Evolutionary conservation across 1,139 yeast genomes (phyloP), one percentile per base, ranked within the genome.

Genomic region (Candida albicans): DNA sequence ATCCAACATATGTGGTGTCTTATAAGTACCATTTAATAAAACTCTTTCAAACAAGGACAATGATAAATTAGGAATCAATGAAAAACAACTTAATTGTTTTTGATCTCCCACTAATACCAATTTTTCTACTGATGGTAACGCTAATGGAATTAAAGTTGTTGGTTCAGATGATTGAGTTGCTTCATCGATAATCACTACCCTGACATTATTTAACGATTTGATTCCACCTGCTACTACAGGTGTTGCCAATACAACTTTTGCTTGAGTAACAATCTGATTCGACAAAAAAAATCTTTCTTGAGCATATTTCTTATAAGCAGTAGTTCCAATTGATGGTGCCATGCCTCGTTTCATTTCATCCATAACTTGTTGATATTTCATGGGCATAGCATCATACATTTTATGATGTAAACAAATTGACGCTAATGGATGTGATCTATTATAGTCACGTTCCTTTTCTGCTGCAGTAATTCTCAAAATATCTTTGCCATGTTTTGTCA

Each of bases 91-190:
- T 55, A 84, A 80, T 59, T 68, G 84, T 32, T 65, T 81, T 34
- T 84, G 87, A 62, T 84, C 90, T 48, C 90, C 91, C 37, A 84
- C 90, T 59, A 84, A 80, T 2, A 84, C 81, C 57, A 84, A 80
- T 51, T 79, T 82, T 42, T 77, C 78, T 40, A 83, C 82, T 10
- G 86, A 87, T 7, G 82, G 79, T 69, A 84, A 77, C 4, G 87
- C 81, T 46, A 84, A 65, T 10, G 90, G 89, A 46, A 84, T 84
- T 50, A 84, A 68, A 0, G 88, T 81, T 1, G 82, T 72, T 11
- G 88, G 84, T 52, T 84, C 90, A 0, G 87, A 80, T 0, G 89
- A 82, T 57, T 84, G 88, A 0, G 88, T 82, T 6, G 86, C 76
- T 51, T 67, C 72, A 45, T 62, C 79, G 84, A 82, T 80, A 30